These are phyloP conservation scores for Dendryphion nanum DNA, from an alignment of 2,329 filamentous ascomycete genomes.

Conservation along the genomic window DNA sequence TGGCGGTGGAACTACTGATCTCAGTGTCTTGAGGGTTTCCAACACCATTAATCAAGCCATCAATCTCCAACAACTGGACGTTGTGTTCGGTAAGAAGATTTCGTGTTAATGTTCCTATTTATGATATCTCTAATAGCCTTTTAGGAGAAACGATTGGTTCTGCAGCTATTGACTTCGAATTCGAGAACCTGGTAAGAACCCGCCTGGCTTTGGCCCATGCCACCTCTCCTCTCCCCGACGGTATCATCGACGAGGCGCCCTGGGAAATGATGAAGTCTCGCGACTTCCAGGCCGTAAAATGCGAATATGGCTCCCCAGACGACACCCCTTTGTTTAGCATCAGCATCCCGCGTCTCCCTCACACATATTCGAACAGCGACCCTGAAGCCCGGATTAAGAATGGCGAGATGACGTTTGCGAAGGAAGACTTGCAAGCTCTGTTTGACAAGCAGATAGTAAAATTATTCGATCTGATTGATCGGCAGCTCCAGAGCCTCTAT, in stretches of 20 bases:
- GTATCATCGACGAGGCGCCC: constrained; percentile 27
- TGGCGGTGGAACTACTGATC: constrained; percentile 50
- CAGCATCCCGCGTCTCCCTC: constrained; percentile 32
- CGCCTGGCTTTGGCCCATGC: constrained; percentile 8
- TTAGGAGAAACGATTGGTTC: constrained; percentile 45
- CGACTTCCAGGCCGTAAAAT: constrained; percentile 43
- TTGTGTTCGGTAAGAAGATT: constrained; percentile 38
- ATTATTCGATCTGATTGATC: constrained; percentile 35
- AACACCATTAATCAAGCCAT: constrained; percentile 21
- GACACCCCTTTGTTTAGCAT: constrained; percentile 39
- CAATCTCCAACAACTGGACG: constrained; percentile 34
- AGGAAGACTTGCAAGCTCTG: constrained; percentile 30
- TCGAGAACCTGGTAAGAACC: constrained; percentile 32
- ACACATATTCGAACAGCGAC: constrained; percentile 30
- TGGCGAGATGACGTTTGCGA: constrained; percentile 33
- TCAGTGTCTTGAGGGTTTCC: constrained; percentile 38
- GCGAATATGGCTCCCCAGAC: constrained; percentile 33
- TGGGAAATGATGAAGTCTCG: constrained; percentile 43
- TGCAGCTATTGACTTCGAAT: constrained; percentile 41
- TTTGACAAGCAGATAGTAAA: constrained; percentile 39
- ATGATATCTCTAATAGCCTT: too few relatives aligned
- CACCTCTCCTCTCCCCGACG: background rate
- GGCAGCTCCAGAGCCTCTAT: constrained; percentile 29
- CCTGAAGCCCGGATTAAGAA: constrained; percentile 29
- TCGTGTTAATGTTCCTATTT: too few relatives aligned